These are phyloP conservation scores for Nicotiana tomentosiformis DNA, from an alignment of 257 asterid species.

Conservation along the genomic window DNA sequence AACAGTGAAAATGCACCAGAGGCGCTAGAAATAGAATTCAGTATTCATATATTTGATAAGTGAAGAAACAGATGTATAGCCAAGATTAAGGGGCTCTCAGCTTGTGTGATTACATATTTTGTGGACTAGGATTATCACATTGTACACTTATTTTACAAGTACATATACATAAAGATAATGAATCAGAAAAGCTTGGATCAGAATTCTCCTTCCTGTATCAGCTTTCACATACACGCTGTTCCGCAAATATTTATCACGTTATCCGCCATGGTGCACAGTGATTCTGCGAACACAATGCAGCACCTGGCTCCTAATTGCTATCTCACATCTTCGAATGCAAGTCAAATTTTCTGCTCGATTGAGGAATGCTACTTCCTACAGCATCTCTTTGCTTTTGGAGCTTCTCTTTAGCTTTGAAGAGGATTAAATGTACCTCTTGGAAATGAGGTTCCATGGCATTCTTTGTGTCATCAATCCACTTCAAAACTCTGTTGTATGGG, in stretches of 20 bases:
- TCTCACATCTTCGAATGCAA: constrained; percentile 37
- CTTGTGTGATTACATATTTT: background rate
- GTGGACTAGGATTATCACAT: background rate
- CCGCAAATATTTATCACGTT: background rate
- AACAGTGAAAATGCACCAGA: background rate
- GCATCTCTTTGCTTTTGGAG: constrained; percentile 26
- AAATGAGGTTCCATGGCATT: constrained; percentile 60
- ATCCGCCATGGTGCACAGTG: background rate
- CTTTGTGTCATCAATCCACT: constrained; percentile 59
- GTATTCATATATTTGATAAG: background rate
- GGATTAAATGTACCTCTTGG: constrained; percentile 52
- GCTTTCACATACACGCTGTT: background rate
- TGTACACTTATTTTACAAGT: background rate
- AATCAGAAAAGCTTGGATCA: background rate
- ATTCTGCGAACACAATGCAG: background rate
- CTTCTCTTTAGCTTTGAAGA: constrained; percentile 38
- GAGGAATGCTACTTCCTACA: constrained; percentile 5
- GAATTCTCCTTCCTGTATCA: background rate
- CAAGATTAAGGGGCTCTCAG: background rate
- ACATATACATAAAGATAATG: background rate
- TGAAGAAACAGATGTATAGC: background rate
- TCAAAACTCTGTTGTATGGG: constrained; percentile 45
- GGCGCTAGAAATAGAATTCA: background rate
- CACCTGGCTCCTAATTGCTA: background rate
- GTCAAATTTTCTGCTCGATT: constrained; percentile 6